These are phyloP conservation scores for Stachybotrys chlorohalonatus DNA, from an alignment of 2,329 filamentous ascomycete genomes.

Conservation along the genomic window DNA sequence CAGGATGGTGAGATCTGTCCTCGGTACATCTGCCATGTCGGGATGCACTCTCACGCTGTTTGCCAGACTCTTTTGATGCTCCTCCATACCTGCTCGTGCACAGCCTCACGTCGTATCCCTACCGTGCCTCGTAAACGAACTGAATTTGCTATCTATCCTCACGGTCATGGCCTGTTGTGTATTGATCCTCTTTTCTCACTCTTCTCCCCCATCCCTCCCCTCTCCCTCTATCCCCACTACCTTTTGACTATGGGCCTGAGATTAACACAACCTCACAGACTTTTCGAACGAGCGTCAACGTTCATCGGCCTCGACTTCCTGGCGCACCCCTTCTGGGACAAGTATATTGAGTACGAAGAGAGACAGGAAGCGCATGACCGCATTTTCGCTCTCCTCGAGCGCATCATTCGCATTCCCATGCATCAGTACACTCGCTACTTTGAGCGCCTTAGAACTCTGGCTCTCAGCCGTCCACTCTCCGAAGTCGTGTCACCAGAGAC, in stretches of 20 bases:
- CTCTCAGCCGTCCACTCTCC: constrained; percentile 60
- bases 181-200: constrained; percentile 44
- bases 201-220: constrained; percentile 22
- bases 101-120: constrained; percentile 31
- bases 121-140: constrained; percentile 26
- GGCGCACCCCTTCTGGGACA: constrained; percentile 96
- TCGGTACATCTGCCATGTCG: constrained; percentile 45
- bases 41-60: constrained; percentile 57
- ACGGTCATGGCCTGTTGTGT: constrained; percentile 42
- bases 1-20: constrained; percentile 65
- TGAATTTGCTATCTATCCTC: constrained; percentile 42
- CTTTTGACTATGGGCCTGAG: constrained; percentile 1
- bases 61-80: constrained; percentile 50
- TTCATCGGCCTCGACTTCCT: constrained; percentile 89
- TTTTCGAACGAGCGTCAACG: constrained; percentile 83
- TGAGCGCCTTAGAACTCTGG: constrained; percentile 74
- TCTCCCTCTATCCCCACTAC: constrained; percentile 6
- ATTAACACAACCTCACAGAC: constrained; percentile 44
- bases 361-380: constrained; percentile 75
- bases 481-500: constrained; percentile 65
- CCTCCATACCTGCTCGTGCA: constrained; percentile 21
- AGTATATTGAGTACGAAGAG: constrained; percentile 96
- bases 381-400: constrained; percentile 74
- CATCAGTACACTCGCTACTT: constrained; percentile 95
- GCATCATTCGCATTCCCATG: constrained; percentile 83